Evolutionary conservation across 176 grass and related monocot genomes (phyloP).

Genomic region (Carex kokanica): DNA sequence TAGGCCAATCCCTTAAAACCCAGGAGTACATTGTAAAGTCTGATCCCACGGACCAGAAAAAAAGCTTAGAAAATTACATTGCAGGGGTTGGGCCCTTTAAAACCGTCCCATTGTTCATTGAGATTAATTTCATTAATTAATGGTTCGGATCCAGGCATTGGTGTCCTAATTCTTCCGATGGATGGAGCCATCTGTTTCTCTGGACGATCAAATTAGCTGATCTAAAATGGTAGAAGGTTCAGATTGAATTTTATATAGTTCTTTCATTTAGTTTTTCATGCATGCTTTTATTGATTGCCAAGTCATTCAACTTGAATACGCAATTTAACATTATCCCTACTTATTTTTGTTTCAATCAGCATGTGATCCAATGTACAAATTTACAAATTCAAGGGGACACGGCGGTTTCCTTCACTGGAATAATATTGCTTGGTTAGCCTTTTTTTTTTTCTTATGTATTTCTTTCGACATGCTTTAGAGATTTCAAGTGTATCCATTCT

Average conservation of each 20-base stretch:
- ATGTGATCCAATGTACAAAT: conserved; percentile 75
- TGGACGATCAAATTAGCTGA: too few species aligned
- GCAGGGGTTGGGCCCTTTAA: too few species aligned
- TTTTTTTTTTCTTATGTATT: not conserved
- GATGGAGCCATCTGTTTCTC: too few species aligned
- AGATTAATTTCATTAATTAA: too few species aligned
- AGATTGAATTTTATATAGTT: not conserved
- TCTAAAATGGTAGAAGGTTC: too few species aligned
- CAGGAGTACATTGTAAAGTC: too few species aligned
- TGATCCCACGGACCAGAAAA: too few species aligned
- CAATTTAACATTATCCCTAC: conserved; percentile 10
- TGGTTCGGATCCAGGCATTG: too few species aligned
- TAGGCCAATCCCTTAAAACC: too few species aligned
- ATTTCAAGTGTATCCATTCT: not conserved
- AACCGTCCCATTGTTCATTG: too few species aligned
- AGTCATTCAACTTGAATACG: not conserved
- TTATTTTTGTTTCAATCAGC: conserved; percentile 40
- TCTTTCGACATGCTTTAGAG: not conserved
- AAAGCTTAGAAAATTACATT: too few species aligned
- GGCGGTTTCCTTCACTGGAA: conserved; percentile 94
- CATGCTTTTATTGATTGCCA: not conserved
- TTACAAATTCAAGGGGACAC: conserved; percentile 72
- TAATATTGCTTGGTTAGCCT: conserved; percentile 50
- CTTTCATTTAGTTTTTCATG: not conserved
- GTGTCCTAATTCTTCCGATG: too few species aligned